Evolutionary conservation across 2,329 filamentous ascomycete genomes (phyloP).

Genomic region (Epichloe hybrida): DNA sequence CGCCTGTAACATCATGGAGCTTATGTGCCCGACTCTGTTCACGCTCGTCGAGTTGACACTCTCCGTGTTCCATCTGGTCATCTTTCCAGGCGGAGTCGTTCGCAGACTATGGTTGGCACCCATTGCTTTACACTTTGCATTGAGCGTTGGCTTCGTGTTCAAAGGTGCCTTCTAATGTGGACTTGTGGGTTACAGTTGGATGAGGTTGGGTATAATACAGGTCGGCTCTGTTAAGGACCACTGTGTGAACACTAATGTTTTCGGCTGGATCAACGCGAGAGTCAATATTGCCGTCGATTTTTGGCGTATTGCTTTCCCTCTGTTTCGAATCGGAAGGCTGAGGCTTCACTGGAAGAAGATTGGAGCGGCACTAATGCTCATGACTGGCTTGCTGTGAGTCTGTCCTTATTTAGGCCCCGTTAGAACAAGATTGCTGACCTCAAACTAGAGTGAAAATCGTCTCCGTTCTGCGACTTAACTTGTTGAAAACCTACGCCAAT

Average conservation of each 20-base stretch:
- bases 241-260: background rate
- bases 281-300: background rate
- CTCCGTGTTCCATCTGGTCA: conserved; percentile 1
- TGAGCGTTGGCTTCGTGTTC: background rate
- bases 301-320: conserved; percentile 1
- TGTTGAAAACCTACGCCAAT: no score
- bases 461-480: no score
- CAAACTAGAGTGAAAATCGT: no score
- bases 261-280: background rate
- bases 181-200: background rate
- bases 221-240: background rate
- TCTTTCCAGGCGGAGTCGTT: conserved; percentile 1
- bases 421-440: no score
- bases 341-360: conserved; percentile 4
- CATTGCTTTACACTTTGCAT: background rate
- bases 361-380: conserved; percentile 2
- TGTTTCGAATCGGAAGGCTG: conserved; percentile 1
- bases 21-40: no score
- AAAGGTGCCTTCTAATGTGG: background rate
- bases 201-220: background rate
- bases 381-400: conserved; percentile 3
- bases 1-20: no score
- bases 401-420: no score
- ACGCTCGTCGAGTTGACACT: background rate
- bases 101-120: conserved; percentile 1